A percentile compares a stretch with the other conserved stretches of the same genome.
These are phyloP conservation scores for Austroboletus novae-zelandiae DNA, from an alignment of 1,284 basidiomycete genomes.

Conservation along the genomic window DNA sequence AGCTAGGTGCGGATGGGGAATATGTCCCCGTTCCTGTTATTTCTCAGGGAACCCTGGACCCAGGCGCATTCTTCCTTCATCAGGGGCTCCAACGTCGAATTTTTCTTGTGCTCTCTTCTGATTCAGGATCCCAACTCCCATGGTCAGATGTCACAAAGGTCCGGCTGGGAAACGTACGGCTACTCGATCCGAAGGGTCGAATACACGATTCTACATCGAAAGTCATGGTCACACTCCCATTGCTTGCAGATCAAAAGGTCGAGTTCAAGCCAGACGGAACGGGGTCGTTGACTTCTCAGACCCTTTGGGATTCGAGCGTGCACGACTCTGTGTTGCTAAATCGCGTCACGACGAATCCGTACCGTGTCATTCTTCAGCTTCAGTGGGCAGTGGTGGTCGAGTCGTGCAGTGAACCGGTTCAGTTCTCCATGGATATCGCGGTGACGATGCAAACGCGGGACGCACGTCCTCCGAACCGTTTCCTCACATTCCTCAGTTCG, in stretches of 20 bases:
- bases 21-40: slow-evolving; percentile 85
- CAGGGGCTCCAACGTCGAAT: slow-evolving; percentile 92
- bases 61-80: slow-evolving; percentile 85
- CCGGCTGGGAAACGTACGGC: slow-evolving; percentile 77
- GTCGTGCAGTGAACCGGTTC: slow-evolving; percentile 77
- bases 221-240: slow-evolving; percentile 64
- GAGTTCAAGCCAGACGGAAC: slow-evolving; percentile 84
- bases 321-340: slow-evolving; percentile 89
- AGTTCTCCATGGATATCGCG: slow-evolving; percentile 86
- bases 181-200: slow-evolving; percentile 83
- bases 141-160: slow-evolving; percentile 83
- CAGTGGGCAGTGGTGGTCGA: slow-evolving; percentile 81
- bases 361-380: slow-evolving; percentile 79
- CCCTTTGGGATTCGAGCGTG: slow-evolving; percentile 91
- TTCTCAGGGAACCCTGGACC: slow-evolving; percentile 74
- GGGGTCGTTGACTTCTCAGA: slow-evolving; percentile 63
- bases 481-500: slow-evolving; percentile 74
- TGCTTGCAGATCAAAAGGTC: slow-evolving; percentile 69
- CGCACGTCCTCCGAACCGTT: slow-evolving; percentile 76
- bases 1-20: slow-evolving; percentile 81
- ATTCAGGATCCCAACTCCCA: slow-evolving; percentile 85
- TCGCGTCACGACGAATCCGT: slow-evolving; percentile 74
- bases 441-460: slow-evolving; percentile 87
- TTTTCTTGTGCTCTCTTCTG: slow-evolving; percentile 74
- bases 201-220: slow-evolving; percentile 73